Base-by-base conservation (phyloP, 768 basidiomycete genomes). In the Holtermanniella nyarrowii region DNA sequence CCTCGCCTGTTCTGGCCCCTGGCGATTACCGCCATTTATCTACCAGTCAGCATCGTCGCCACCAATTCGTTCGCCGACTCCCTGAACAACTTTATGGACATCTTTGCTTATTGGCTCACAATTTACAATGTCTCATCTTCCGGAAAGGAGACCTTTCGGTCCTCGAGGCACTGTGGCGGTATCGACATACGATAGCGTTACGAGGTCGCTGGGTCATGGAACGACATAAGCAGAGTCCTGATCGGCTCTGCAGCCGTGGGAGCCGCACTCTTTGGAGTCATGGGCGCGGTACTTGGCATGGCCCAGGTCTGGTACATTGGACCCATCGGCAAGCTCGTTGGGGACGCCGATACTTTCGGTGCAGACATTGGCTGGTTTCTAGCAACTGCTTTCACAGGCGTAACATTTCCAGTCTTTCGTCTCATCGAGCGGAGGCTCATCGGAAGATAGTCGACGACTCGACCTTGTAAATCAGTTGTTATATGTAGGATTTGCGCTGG, bases 301-400 rank as follows among this genome's bases (percentile, higher is more conserved):
- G 74, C 78, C 31, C 31, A 37, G 31, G 31, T 37, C 10, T 37
- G 31, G 31, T 37, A 37, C 31, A 37, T 37, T 37, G 31, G 31
- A 7, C 31, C 76, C 0, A 62, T 80, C 7, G 79, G 74, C 4
- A 61, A 61, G 46, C 52, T 72, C 26, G 75, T 77, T 0, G 77
- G 77, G 12, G 65, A 65, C 25, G 77, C 57, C 31, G 57, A 58
- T 41, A 42, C 51, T 11, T 59, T 48, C 44, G 58, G 79, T 31
- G 78, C 76, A 0, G 79, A 80, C 55, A 69, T 80, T 23, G 79
- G 79, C 25, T 79, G 80, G 52, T 78, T 79, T 70, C 74, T 78
- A 5, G 24, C 73, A 20, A 75, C 75, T n/a, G 70, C 50, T 1
- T 79, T 80, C 54, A 66, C 79, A 3, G 79, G 68, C 4, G 65